These are phyloP conservation scores for Prunus mira DNA, from an alignment of 306 rosid genomes.

Conservation along the genomic window DNA sequence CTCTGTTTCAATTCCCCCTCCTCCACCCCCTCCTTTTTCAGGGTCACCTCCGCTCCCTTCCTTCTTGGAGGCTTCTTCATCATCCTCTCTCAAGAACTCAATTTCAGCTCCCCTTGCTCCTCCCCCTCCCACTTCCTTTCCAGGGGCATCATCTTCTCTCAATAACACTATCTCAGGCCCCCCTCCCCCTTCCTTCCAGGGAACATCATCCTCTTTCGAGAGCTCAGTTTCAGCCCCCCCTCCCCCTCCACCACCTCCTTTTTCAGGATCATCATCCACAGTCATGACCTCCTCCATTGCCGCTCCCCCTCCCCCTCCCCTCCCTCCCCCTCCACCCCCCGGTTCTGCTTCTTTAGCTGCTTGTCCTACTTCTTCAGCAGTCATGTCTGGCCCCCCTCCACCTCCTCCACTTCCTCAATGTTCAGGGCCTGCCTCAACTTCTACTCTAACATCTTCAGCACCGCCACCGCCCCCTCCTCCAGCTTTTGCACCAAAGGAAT, in stretches of 20 bases:
- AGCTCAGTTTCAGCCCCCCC: conserved; percentile 15
- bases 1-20: conserved; percentile 13
- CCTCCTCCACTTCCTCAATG: conserved; percentile 51
- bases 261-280: conserved; percentile 15
- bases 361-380: conserved; percentile 2
- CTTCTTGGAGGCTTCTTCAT: conserved; percentile 13
- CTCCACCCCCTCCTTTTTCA: conserved; percentile 18
- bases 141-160: not conserved
- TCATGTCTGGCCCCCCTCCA: conserved; percentile 39
- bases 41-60: conserved; percentile 34
- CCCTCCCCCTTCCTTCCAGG: conserved; percentile 23
- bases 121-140: conserved; percentile 11
- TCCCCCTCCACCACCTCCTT: conserved; percentile 12
- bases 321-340: conserved; percentile 16
- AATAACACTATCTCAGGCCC: conserved; percentile 3
- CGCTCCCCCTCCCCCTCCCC: conserved; percentile 9
- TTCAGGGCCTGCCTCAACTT: conserved; percentile 27
- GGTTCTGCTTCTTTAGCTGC: conserved; percentile 5
- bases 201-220: conserved; percentile 14
- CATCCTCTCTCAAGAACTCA: conserved; percentile 19
- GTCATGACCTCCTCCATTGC: not conserved
- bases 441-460: conserved; percentile 31
- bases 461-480: conserved; percentile 72
- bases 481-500: conserved; percentile 27
- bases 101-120: conserved; percentile 10